Conservation (phyloP, 768 basidiomycete species). For the Xerocomellus chrysenteron region DNA sequence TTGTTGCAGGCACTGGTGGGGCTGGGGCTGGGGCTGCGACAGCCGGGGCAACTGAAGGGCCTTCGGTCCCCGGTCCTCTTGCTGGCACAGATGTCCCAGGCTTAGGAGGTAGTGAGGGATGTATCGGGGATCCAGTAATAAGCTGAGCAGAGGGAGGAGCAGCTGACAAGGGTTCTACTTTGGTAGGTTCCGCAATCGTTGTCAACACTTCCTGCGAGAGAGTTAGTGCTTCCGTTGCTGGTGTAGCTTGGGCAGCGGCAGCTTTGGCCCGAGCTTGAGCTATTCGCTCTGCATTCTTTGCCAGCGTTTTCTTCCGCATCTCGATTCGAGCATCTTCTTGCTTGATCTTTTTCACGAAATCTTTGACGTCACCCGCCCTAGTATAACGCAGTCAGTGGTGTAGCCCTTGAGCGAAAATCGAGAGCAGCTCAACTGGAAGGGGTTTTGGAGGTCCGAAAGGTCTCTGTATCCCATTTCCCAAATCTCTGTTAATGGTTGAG, state of each 20-base stretch:
- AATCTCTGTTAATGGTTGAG: slow-evolving; percentile 71
- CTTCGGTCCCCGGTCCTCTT: slow-evolving; percentile 33
- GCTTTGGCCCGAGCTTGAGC: slow-evolving; percentile 45
- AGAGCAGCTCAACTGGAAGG: slow-evolving; percentile 57
- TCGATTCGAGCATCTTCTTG: slow-evolving; percentile 64
- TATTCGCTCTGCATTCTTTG: slow-evolving; percentile 37
- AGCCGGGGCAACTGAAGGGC: slow-evolving; percentile 23
- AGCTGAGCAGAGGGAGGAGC: slow-evolving; percentile 4
- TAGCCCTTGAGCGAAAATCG: not conserved
- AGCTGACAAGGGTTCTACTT: slow-evolving; percentile 14
- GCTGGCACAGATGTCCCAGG: slow-evolving; percentile 47
- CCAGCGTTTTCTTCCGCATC: slow-evolving; percentile 43
- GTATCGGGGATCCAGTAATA: slow-evolving; percentile 45
- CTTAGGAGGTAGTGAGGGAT: slow-evolving; percentile 72
- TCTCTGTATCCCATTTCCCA: slow-evolving; percentile 82
- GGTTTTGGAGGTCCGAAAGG: slow-evolving; percentile 58
- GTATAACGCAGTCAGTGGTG: slow-evolving; percentile 3
- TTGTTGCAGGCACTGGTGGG: slow-evolving; percentile 12
- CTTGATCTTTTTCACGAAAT: slow-evolving; percentile 71
- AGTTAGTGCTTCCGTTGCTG: slow-evolving; percentile 20
- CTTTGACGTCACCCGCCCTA: slow-evolving; percentile 72
- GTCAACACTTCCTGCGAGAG: slow-evolving; percentile 19
- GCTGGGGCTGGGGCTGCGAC: slow-evolving; percentile 9
- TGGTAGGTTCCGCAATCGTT: slow-evolving; percentile 14
- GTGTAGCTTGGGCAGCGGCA: slow-evolving; percentile 23